Evolutionary conservation across 768 basidiomycete species (phyloP), one percentile per base, ranked within the genome.

Genomic region (Tulasnella sp.): DNA sequence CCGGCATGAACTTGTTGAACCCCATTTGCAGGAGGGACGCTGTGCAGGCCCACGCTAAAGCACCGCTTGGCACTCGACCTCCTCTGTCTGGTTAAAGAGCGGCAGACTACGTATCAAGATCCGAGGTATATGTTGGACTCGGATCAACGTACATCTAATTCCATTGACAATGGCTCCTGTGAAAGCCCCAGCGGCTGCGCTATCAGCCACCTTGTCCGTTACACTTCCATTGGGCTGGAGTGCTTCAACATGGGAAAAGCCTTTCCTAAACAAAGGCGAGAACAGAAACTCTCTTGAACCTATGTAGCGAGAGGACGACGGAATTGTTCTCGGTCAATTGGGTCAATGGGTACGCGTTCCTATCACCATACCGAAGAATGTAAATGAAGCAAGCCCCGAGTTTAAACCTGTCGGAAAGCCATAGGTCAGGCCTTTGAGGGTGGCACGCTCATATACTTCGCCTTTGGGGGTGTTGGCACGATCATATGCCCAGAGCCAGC

Each of bases 281-380:
- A 94, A 83, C n/a, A 88, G 80, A 80, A 89, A 93, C 85, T 95
- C 94, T 77, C 93, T 88, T 72, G 91, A 81, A 76, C 88, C 94
- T 95, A 64, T 52, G 34, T 17, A 37, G n/a, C n/a, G 40, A 12
- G 6, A 11, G 17, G 22, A 31, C 34, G 19, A 17, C 15, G 29
- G n/a, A n/a, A 36, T 31, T 34, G 5, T 5, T 39, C 22, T 19
- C 19, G 34, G 15, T 71, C 38, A n/a, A 25, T 34, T 39, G n/a
- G 69, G 58, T 64, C 36, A 71, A 34, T 25, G 69, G 36, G 22
- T 1, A 36, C 34, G 2, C n/a, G 15, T 19, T 36, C 29, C 22
- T 42, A 36, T 36, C 34, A 84, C 91, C 74, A 77, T n/a, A 94
- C 94, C 87, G 82, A 96, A 95, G 83, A 96, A 96, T 0, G 89